Conservation (phyloP, 495 filamentous ascomycete species). For the Penicillium atrosanguineum region DNA sequence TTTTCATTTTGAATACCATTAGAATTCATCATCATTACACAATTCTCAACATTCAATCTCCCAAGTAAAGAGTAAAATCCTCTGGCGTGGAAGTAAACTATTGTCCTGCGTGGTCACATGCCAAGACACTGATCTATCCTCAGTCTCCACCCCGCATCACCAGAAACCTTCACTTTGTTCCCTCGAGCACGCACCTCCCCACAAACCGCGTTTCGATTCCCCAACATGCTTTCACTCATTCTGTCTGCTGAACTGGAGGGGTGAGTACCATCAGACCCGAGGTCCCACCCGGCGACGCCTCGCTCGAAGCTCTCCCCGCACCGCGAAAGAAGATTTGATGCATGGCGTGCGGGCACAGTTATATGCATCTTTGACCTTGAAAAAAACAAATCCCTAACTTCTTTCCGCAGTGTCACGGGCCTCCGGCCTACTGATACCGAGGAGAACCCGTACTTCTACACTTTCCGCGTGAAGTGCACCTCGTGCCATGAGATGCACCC, state of each 20-base stretch:
- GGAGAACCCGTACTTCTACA: conserved; percentile 86
- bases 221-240: conserved; percentile 71
- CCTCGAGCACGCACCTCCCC: background rate
- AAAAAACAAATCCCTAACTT: conserved; percentile 12
- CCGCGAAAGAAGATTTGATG: background rate
- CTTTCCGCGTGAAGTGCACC: conserved; percentile 94
- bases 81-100: background rate
- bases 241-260: conserved; percentile 79
- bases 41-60: background rate
- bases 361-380: background rate
- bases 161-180: conserved; percentile 9
- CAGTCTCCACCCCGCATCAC: conserved; percentile 30
- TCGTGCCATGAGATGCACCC: conserved; percentile 89
- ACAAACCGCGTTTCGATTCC: conserved; percentile 10
- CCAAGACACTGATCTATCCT: conserved; percentile 27
- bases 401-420: conserved; percentile 71
- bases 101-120: conserved; percentile 15
- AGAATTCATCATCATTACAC: conserved; percentile 1
- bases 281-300: background rate
- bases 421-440: conserved; percentile 79
- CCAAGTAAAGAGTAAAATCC: background rate
- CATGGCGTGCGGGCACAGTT: conserved; percentile 1
- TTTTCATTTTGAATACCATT: conserved; percentile 11
- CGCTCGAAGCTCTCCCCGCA: conserved; percentile 4
- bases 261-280: conserved; percentile 33